phyloP scores from a whole-genome alignment of 768 basidiomycete genomes.

The Solioccasus polychromus region DNA sequence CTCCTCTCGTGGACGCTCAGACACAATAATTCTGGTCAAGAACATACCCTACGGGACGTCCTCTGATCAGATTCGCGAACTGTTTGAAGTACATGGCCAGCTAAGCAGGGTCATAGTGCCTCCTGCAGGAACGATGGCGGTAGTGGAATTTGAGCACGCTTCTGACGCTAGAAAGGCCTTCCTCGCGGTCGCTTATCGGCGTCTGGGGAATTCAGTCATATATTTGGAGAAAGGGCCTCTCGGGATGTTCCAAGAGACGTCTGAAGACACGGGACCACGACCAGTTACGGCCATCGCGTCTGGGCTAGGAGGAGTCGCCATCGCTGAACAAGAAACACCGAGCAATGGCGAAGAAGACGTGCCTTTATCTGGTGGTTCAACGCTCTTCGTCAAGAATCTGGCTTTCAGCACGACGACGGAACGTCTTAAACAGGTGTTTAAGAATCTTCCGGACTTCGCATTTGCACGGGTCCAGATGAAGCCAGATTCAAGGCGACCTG shows the following conservation, averaged over 20 bases:
- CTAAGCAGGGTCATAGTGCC: conserved; percentile 76
- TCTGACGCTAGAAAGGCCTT: conserved; percentile 75
- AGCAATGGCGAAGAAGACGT: conserved; percentile 37
- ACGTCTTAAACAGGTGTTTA: conserved; percentile 65
- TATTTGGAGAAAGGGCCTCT: conserved; percentile 92
- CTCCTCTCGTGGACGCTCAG: conserved; percentile 53
- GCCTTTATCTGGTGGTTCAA: conserved; percentile 63
- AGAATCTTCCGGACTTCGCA: conserved; percentile 71
- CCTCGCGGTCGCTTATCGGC: conserved; percentile 78
- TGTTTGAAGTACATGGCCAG: conserved; percentile 76
- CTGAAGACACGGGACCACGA: conserved; percentile 23
- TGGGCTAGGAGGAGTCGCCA: conserved; percentile 36
- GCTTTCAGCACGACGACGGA: conserved; percentile 88
- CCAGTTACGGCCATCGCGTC: conserved; percentile 12
- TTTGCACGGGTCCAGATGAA: conserved; percentile 93
- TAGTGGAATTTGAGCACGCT: conserved; percentile 79
- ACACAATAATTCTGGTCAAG: conserved; percentile 88
- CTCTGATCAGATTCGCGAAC: conserved; percentile 64
- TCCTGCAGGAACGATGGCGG: conserved; percentile 89
- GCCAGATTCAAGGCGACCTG: conserved; percentile 73
- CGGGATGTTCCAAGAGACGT: conserved; percentile 66
- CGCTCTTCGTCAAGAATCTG: conserved; percentile 93
- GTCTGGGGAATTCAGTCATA: conserved; percentile 84
- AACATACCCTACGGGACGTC: conserved; percentile 94
- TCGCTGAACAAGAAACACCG: conserved; percentile 39